Base-by-base conservation (phyloP, 108 stramenopile species). In the Cyclotella choctawhatcheeana region DNA sequence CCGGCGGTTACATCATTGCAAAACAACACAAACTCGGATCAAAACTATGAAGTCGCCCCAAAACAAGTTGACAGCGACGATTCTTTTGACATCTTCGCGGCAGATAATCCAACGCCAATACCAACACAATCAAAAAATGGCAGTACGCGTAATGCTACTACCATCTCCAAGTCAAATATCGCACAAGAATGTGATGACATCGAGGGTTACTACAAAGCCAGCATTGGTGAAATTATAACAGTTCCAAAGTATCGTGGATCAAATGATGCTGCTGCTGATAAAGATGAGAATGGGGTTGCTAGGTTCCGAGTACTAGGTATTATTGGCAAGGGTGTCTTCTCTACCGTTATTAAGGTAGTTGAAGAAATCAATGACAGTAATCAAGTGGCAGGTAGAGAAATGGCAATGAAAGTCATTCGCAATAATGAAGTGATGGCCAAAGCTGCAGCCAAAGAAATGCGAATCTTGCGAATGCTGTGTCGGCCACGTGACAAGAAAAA, bases 351-450 rank as follows among this genome's bases (percentile, higher is more conserved):
- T 20, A 91, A 93, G 63, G 91, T 90, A 43, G 66, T 63, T 10
- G 85, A 87, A 58, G 84, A 79, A 1, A 59, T 71, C 34, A 40
- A 74, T 32, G 58, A 60, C 53, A 37, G 2, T 44, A 30, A 74
- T 29, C 3, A 33, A 5, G 29, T 10, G 7, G 26, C 26, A 61
- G 68, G 72, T 17, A 61, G 77, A 60, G 81, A 87, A 51, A 91
- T 98, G 22, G 98, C 98, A 3, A 78, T 99, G 45, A 99, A 99
- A 75, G 79, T 97, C 47, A 95, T 99, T 76, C 86, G 99, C 6
- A 93, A 91, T 78, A 98, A 99, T 68, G 97, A 99, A 47, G 93
- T 89, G n/a, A 99, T 99, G 98, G 89, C 92, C 43, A 97, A 97
- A 73, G 94, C 93, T 6, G 97, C 94, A 4, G 58, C 79, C 37